Evolutionary conservation across 2,329 filamentous ascomycete species (phyloP), one percentile per base, ranked within the genome.

Genomic region (Exophiala dermatitidis): DNA sequence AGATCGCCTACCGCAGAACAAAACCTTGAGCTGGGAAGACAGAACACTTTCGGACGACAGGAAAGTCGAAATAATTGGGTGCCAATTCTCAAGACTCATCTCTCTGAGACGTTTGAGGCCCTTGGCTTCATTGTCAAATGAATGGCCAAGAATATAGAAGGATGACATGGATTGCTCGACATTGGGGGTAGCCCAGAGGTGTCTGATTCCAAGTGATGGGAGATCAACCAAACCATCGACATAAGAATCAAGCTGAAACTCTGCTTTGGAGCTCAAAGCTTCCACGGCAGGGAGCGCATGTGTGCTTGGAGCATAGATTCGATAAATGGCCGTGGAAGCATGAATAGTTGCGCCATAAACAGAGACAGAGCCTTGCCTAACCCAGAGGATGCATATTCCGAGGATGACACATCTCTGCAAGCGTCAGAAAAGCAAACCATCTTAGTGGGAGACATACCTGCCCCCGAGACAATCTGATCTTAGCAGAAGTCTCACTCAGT

Each of bases 331-430:
- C 5, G 70, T 62, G 1, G 72, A 72, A 8, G 76, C 71, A 51
- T 74, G 71, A 6, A 84, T 60, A 38, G 78, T 77, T n/a, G 80
- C 79, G 33, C 81, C 81, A 64, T 80, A 77, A 45, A 83, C 63
- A 45, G 74, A 77, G 33, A 82, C 67, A 29, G 78, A 71, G 8
- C 81, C 81, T 61, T 73, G 70, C 42, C 75, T 72, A 3, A 84
- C 75, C 67, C 74, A 74, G n/a, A 84, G 63, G 53, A 79, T 73
- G 61, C 79, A 83, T 41, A 76, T 73, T 8, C 81, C 81, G n/a
- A 74, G 46, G 4, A 75, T 47, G 5, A 69, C 67, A 30, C 67
- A 73, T 36, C 68, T 74, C 72, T 74, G 45, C 5, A 29, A 6
- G 5, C 38, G 52, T 57, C 30, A 52, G 53, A 30, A 12, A 32